A percentile compares a stretch with the other conserved stretches of the same genome.
phyloP scores from a whole-genome alignment of 371 early-diverging fungal genomes.

The Mucor circinelloides region DNA sequence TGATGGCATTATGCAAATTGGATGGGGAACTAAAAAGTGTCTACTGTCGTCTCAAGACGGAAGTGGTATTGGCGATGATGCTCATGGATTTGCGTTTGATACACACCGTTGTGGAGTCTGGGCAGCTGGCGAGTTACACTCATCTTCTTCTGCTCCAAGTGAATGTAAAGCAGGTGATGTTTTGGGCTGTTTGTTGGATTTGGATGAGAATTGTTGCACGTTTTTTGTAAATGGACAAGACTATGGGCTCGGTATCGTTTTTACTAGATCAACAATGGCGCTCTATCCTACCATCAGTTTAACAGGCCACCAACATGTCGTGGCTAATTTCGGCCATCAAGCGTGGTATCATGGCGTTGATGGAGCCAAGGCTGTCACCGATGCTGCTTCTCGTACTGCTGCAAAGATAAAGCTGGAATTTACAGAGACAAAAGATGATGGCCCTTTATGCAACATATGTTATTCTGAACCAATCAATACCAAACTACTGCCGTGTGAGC shows the following conservation, averaged over 20 bases:
- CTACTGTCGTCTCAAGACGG: slow-evolving; percentile 65
- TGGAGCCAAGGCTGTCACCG: background rate
- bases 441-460: slow-evolving; percentile 42
- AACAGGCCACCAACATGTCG: slow-evolving; percentile 44
- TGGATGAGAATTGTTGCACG: slow-evolving; percentile 40
- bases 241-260: slow-evolving; percentile 21
- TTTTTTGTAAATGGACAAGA: slow-evolving; percentile 49
- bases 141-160: background rate
- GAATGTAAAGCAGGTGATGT: slow-evolving; percentile 48
- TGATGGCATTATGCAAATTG: slow-evolving; percentile 64
- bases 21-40: slow-evolving; percentile 62
- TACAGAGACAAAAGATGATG: slow-evolving; percentile 19
- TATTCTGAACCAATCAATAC: slow-evolving; percentile 44
- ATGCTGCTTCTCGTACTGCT: slow-evolving; percentile 2
- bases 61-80: slow-evolving; percentile 60
- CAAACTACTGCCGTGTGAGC: slow-evolving; percentile 40
- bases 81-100: slow-evolving; percentile 64
- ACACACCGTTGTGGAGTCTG: slow-evolving; percentile 15
- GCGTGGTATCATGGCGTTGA: slow-evolving; percentile 27
- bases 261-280: slow-evolving; percentile 11
- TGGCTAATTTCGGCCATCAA: slow-evolving; percentile 41
- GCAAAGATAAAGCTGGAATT: background rate
- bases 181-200: slow-evolving; percentile 47
- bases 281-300: slow-evolving; percentile 48
- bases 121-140: slow-evolving; percentile 2